Percentiles rank a stretch among this genome's conserved stretches.
phyloP scores from a whole-genome alignment of 257 asterid genomes.

The Fraxinus anomala region DNA sequence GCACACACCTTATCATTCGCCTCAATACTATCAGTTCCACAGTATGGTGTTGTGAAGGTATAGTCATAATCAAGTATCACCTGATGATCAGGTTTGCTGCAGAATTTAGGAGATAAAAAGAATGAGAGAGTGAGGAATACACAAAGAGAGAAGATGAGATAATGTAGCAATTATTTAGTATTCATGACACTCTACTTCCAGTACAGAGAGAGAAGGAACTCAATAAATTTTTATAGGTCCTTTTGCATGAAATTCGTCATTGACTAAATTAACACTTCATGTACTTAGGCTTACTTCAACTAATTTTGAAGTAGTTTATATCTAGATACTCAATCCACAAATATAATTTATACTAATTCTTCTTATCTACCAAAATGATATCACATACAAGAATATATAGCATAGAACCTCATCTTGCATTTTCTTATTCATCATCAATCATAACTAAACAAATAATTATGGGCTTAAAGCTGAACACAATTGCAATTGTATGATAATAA shows the following conservation, averaged over 20 bases:
- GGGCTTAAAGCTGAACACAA: not conserved
- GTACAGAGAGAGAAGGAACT: not conserved
- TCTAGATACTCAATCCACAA: not conserved
- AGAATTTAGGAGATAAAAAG: constrained; percentile 29
- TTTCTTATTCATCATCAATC: not conserved
- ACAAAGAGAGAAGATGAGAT: not conserved
- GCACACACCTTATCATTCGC: constrained; percentile 58
- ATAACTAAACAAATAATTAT: not conserved
- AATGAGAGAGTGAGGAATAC: constrained; percentile 17
- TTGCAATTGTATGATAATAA: not conserved
- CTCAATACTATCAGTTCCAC: constrained; percentile 67
- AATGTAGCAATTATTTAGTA: not conserved
- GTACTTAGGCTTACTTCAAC: not conserved
- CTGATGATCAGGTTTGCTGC: constrained; percentile 86
- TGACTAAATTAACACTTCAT: not conserved
- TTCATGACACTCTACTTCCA: not conserved
- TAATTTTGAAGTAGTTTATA: not conserved
- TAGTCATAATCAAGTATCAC: constrained; percentile 93
- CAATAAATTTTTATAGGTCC: not conserved
- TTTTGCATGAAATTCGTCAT: not conserved
- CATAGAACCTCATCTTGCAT: not conserved
- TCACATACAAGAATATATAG: not conserved
- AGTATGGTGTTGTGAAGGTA: constrained; percentile 94
- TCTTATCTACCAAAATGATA: not conserved
- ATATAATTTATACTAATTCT: not conserved